phyloP scores from a whole-genome alignment of 2,329 filamentous ascomycete species.

The Trichoderma semiorbis region DNA sequence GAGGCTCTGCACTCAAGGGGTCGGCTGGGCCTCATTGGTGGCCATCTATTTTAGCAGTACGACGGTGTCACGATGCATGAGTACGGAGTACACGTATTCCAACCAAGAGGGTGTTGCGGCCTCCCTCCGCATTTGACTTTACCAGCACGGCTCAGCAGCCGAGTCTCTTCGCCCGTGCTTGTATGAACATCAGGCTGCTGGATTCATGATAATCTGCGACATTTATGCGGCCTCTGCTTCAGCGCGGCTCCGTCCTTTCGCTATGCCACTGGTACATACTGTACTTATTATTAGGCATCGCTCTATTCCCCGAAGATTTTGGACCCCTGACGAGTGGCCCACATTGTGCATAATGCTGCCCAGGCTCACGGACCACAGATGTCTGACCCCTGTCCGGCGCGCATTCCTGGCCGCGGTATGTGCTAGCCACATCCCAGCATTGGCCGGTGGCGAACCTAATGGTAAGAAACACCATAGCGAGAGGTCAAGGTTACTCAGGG shows the following conservation, averaged over 20 bases:
- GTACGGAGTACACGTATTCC: background rate
- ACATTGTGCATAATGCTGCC: background rate
- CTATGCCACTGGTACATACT: background rate
- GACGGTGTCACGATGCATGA: background rate
- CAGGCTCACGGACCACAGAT: background rate
- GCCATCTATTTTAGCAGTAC: constrained; percentile 5
- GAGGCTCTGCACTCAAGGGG: constrained; percentile 11
- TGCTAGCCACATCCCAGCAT: constrained; percentile 18
- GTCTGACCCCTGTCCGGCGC: background rate
- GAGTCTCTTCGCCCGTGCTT: background rate
- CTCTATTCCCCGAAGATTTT: background rate
- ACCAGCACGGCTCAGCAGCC: background rate
- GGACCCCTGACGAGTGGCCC: background rate
- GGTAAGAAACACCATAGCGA: background rate
- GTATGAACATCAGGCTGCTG: background rate
- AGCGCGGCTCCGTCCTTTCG: background rate
- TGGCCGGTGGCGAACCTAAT: background rate
- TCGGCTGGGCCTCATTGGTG: constrained; percentile 14
- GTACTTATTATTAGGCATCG: background rate
- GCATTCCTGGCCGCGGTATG: constrained; percentile 5
- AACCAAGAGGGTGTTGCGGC: background rate
- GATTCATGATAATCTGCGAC: background rate
- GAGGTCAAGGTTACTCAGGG: constrained; percentile 16
- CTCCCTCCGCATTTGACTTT: background rate
- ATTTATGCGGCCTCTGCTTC: background rate